A percentile compares a stretch with the other conserved stretches of the same genome.
Conservation (phyloP, 768 basidiomycete species). For the Pisolithus tinctorius region DNA sequence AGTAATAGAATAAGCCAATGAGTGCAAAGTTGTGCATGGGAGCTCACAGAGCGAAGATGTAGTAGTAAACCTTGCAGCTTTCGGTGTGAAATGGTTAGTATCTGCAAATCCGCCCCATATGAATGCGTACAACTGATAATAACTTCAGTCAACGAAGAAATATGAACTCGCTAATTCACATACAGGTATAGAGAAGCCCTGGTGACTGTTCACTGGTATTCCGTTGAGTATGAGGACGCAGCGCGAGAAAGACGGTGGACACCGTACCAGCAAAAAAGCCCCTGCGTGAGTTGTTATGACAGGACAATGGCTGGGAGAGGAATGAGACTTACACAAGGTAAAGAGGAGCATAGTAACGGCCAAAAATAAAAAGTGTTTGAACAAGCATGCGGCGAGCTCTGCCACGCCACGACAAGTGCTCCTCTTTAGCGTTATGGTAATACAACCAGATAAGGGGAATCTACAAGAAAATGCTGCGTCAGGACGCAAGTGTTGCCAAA, state of each 20-base stretch:
- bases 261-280: background rate
- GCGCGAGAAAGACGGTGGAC: background rate
- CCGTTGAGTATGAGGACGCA: background rate
- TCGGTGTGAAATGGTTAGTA: background rate
- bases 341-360: conserved; percentile 22
- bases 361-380: conserved; percentile 14
- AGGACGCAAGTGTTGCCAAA: background rate
- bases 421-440: background rate
- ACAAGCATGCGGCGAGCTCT: conserved; percentile 7
- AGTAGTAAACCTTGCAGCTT: conserved; percentile 19
- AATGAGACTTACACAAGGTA: conserved; percentile 12
- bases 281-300: background rate
- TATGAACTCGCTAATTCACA: background rate
- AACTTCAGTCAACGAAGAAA: conserved; percentile 3
- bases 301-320: background rate
- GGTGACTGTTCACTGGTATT: background rate
- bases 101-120: background rate
- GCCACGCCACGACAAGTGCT: background rate
- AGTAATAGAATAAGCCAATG: background rate
- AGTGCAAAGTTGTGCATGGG: background rate
- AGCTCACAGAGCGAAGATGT: conserved; percentile 15
- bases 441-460: conserved; percentile 14
- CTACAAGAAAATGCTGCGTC: background rate
- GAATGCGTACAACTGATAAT: background rate
- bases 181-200: background rate